Base-by-base conservation (phyloP, 495 filamentous ascomycete genomes). In the Penicillium silybi region DNA sequence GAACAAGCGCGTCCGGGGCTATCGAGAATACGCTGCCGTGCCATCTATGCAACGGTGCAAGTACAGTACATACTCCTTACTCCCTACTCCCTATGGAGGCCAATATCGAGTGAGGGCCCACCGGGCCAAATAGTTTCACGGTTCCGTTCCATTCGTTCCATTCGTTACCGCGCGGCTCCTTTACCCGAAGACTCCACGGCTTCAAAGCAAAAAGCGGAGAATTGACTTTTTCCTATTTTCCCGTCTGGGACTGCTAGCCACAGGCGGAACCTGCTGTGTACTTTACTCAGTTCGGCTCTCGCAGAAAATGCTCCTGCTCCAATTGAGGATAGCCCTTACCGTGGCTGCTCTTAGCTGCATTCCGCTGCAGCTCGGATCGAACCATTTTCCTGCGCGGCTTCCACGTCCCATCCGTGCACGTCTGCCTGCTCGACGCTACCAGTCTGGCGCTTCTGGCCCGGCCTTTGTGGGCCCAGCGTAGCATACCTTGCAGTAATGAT, bases 101-200 rank as follows among this genome's bases (percentile, higher is more conserved):
- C n/a, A n/a, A n/a, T n/a, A n/a, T n/a, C n/a, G 10, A 13, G 22
- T 23, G 22, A 23, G 22, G 29, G 9, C 29, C 29, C 29, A 32
- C 29, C 29, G 11, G 29, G 29, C 1, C 1, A 18, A 18, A 19
- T 18, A 39, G n/a, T 44, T 22, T 16, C 44, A 53, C 37, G n/a
- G n/a, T n/a, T n/a, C 41, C 20, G 32, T 23, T 15, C 44, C 19
- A 3, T n/a, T 56, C n/a, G n/a, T n/a, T 29, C 38, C 13, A 56
- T 59, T 57, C 46, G 46, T 54, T 63, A 55, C 57, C 61, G 54
- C 57, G 57, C 61, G 61, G 52, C 54, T 64, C 54, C 46, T 54
- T 53, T 56, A 46, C 50, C 60, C 56, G 56, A 56, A 29, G 27
- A 40, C 42, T 62, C 59, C 56, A 56, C 56, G 44, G 25, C 32